Base-by-base conservation (phyloP, 1,139 yeast genomes). In the Pichia sp. region DNA sequence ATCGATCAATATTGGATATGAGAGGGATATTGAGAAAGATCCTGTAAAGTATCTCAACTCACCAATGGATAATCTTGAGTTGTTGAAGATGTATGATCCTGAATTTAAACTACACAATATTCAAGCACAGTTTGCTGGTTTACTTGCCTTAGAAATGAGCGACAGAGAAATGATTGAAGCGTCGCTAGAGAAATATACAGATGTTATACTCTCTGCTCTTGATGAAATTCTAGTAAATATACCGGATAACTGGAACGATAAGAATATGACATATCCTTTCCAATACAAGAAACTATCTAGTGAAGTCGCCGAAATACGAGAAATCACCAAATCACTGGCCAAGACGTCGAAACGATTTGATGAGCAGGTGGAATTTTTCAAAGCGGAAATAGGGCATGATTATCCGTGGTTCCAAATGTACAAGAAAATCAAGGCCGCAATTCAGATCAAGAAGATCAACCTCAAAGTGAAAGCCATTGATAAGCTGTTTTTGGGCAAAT, bases 401-500 rank as follows among this genome's bases (percentile, higher is more conserved):
- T 79, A 73, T 51, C 85, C 94, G 1, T 80, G 91, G 84, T 83
- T 79, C 62, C 67, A 68, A 49, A 64, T 71, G 43, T 70, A 68
- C 51, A 71, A 69, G 47, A 84, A 84, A 55, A 53, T 83, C 28
- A 69, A 65, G 39, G 66, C 78, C 12, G 79, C 77, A 46, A 72
- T 81, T 14, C 72, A 72, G 44, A 67, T 80, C 47, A 74, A 78
- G 46, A 60, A 72, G 20, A 63, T 75, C 10, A 80, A 80, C 51
- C 66, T 66, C 40, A 76, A 72, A 51, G 60, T 80, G 28, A 67
- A 72, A 26, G 69, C 69, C 28, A 51, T 80, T 32, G 85, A 80
- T 44, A 56, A 64, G 28, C 25, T 63, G 38, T 68, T 72, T 33
- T 40, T 61, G 12, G 15, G 7, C 2, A 33, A 34, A n/a, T 15